These are phyloP conservation scores for Fusarium succisae DNA, from an alignment of 2,329 filamentous ascomycete species.

Conservation along the genomic window DNA sequence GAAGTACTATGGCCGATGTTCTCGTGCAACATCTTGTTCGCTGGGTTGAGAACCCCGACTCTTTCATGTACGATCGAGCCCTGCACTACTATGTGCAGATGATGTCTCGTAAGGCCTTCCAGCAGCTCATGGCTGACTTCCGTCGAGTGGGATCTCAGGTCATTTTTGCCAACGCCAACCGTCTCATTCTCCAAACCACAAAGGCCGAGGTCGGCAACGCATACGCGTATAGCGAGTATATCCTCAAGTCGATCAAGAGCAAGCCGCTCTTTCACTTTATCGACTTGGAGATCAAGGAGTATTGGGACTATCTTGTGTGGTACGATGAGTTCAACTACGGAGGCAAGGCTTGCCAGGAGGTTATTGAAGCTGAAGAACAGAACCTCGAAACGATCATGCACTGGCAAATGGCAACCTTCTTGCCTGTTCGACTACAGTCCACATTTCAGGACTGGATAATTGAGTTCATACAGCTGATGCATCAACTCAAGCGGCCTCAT, in stretches of 20 bases:
- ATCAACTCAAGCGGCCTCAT: conserved; percentile 77
- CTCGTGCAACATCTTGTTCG: conserved; percentile 97
- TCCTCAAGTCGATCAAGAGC: conserved; percentile 94
- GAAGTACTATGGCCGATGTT: conserved; percentile 94
- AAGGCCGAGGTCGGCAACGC: conserved; percentile 98
- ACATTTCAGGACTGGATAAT: conserved; percentile 93
- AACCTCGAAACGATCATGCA: conserved; percentile 93
- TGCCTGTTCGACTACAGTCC: conserved; percentile 81
- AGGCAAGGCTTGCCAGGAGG: conserved; percentile 87
- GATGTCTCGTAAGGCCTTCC: conserved; percentile 97
- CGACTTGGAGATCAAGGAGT: conserved; percentile 96
- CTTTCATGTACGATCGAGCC: conserved; percentile 93
- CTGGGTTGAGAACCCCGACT: conserved; percentile 94
- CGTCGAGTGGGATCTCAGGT: conserved; percentile 93
- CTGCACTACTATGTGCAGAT: conserved; percentile 98
- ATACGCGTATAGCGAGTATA: conserved; percentile 96
- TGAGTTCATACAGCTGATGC: conserved; percentile 96
- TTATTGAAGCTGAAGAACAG: conserved; percentile 77
- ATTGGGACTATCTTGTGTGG: conserved; percentile 99
- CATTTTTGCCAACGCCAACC: conserved; percentile 91
- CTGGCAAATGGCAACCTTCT: conserved; percentile 94
- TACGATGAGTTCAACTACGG: conserved; percentile 99
- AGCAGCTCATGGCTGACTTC: conserved; percentile 97
- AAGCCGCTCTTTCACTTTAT: conserved; percentile 98
- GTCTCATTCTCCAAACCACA: conserved; percentile 91